phyloP scores from a whole-genome alignment of 129 eudicot genomes.

The Scalesia atractyloides region DNA sequence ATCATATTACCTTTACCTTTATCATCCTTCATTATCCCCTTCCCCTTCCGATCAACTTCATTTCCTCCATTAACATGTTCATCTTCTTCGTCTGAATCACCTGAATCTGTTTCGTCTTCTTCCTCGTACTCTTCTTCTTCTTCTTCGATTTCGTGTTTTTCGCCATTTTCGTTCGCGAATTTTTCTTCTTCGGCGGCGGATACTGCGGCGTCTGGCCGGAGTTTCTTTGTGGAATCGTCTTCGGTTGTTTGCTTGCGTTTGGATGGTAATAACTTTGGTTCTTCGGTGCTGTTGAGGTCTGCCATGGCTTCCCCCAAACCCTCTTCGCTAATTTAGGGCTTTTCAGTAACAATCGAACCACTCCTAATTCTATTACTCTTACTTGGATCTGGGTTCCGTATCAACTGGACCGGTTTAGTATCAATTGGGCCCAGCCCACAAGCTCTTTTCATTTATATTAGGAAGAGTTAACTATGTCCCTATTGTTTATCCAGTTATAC shows the following conservation, averaged over 20 bases:
- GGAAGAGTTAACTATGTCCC: no score
- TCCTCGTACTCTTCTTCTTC: constrained; percentile 37
- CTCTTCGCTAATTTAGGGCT: constrained; percentile 24
- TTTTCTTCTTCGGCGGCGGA: not conserved
- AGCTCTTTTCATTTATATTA: not conserved
- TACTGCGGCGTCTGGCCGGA: constrained; percentile 20
- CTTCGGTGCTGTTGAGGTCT: constrained; percentile 43
- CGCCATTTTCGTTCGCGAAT: constrained; percentile 11
- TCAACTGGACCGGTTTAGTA: not conserved
- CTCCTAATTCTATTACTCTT: not conserved
- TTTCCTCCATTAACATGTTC: constrained; percentile 36
- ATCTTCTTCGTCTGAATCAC: constrained; percentile 33
- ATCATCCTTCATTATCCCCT: constrained; percentile 56
- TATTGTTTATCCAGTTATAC: no score
- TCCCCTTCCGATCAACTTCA: constrained; percentile 56
- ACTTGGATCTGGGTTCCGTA: not conserved
- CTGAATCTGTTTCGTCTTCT: constrained; percentile 4
- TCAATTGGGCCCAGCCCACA: not conserved
- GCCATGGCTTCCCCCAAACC: constrained; percentile 39
- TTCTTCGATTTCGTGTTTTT: constrained; percentile 26
- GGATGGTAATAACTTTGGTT: constrained; percentile 40
- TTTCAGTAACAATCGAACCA: constrained; percentile 9
- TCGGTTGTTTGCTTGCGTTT: constrained; percentile 39
- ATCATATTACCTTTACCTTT: constrained; percentile 79
- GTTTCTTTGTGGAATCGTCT: constrained; percentile 44